Conservation (phyloP, 1,139 yeast species). For the Nakaseomyces delphensis region DNA sequence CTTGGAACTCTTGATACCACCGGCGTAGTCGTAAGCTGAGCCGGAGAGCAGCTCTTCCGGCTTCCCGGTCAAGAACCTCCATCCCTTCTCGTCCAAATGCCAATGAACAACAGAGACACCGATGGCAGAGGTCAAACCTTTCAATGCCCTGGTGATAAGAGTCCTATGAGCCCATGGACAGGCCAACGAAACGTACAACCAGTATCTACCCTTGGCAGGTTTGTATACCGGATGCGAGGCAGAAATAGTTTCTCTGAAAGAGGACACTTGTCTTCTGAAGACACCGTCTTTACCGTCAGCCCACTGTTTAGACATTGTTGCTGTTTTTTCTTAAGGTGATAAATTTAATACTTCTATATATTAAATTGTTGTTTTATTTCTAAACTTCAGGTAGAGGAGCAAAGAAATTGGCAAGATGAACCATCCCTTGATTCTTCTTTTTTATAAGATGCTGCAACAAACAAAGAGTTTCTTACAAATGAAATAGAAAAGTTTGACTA, state of each 20-base stretch:
- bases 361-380: background rate
- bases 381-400: too few species aligned
- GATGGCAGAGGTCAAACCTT: slow-evolving; percentile 57
- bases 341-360: background rate
- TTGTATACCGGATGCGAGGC: slow-evolving; percentile 45
- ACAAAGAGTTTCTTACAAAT: too few species aligned
- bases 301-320: slow-evolving; percentile 29
- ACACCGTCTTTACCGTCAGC: slow-evolving; percentile 26
- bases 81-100: slow-evolving; percentile 76
- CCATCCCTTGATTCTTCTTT: too few species aligned
- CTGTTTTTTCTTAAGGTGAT: too few species aligned
- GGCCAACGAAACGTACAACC: slow-evolving; percentile 76
- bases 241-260: slow-evolving; percentile 56
- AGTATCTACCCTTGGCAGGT: slow-evolving; percentile 76
- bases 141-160: slow-evolving; percentile 63
- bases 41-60: slow-evolving; percentile 35
- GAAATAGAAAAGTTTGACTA: too few species aligned
- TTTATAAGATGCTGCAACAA: too few species aligned
- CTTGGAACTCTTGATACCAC: slow-evolving; percentile 20
- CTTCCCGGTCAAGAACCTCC: slow-evolving; percentile 58
- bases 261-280: slow-evolving; percentile 30
- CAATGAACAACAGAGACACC: slow-evolving; percentile 79
- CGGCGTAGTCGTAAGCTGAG: slow-evolving; percentile 14
- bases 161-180: slow-evolving; percentile 97
- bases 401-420: too few species aligned